Evolutionary conservation across 106 monocot species (phyloP), one percentile per base, ranked within the genome.

Genomic region (Dioscorea alata): DNA sequence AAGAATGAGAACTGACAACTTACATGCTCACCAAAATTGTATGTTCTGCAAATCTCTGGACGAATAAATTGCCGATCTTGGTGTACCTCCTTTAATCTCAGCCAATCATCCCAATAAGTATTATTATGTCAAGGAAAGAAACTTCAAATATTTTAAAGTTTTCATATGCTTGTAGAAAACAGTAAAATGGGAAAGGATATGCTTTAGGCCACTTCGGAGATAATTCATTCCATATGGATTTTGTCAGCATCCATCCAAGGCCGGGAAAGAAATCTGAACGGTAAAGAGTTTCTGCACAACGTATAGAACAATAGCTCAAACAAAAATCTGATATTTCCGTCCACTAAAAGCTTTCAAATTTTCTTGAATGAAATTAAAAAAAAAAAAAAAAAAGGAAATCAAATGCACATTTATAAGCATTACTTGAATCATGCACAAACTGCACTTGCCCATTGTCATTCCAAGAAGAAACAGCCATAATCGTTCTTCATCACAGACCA

Each of bases 51-150:
- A 77, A 99, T 76, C 83, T 99, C 97, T 67, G 97, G 97, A 57
- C 79, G 97, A 71, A 99, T 89, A 82, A 99, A 99, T 73, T 99
- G 92, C 13, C 97, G 79, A 32, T 81, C 74, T 82, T 79, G 81
- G 68, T 85, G 97, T 9, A 92, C 85, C 72, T 90, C 87, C 77
- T 92, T 99, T 62, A 99, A 73, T 69, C 97, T 92, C 68, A 99
- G 71, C 97, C 97, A 99, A 63, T 99, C 97, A 92, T 99, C 97
- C 97, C 92, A 99, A 75, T 92, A 99, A 90, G 97, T 99, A 68
- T 79, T 59, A 65, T 33, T n/a, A 63, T 74, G 92, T 92, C 67
- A 99, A 99, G 92, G 85, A 92, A 71, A 32, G 65, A 75, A 32
- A 31, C 28, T 48, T 25, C 49, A 59, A 23, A 66, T 12, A 49